phyloP scores from a whole-genome alignment of 2,329 filamentous ascomycete species.

The Bretziella fagacearum region DNA sequence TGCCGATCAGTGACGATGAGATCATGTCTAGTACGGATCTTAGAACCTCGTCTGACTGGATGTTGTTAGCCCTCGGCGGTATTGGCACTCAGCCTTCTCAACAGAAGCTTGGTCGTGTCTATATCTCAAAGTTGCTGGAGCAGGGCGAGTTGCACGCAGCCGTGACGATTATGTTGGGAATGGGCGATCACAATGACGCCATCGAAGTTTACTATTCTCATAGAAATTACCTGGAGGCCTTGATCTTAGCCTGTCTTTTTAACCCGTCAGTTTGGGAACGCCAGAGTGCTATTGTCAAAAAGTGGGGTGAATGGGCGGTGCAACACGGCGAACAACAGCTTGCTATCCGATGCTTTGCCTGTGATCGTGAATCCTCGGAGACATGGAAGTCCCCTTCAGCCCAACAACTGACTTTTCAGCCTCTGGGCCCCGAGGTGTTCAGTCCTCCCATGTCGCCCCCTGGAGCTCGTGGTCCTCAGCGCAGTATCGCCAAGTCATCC shows the following conservation, averaged over 20 bases:
- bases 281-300: slow-evolving; percentile 70
- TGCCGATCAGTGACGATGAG: slow-evolving; percentile 56
- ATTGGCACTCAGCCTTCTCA: slow-evolving; percentile 63
- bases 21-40: slow-evolving; percentile 66
- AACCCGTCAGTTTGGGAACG: slow-evolving; percentile 81
- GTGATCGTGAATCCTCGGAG: slow-evolving; percentile 67
- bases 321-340: slow-evolving; percentile 75
- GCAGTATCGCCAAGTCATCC: slow-evolving; percentile 59
- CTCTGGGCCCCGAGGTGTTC: slow-evolving; percentile 37
- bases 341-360: slow-evolving; percentile 84
- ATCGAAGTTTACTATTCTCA: slow-evolving; percentile 93
- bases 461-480: slow-evolving; percentile 36
- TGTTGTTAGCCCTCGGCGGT: slow-evolving; percentile 78
- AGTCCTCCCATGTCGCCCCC: slow-evolving; percentile 63
- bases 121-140: slow-evolving; percentile 78
- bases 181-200: slow-evolving; percentile 84
- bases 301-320: slow-evolving; percentile 89
- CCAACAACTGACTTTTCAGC: slow-evolving; percentile 39
- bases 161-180: slow-evolving; percentile 77
- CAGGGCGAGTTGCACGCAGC: slow-evolving; percentile 83
- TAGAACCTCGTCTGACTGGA: slow-evolving; percentile 94
- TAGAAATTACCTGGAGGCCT: slow-evolving; percentile 79
- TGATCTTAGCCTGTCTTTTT: slow-evolving; percentile 69
- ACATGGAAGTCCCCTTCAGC: slow-evolving; percentile 79
- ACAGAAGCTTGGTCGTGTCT: slow-evolving; percentile 78